Evolutionary conservation across 2,329 filamentous ascomycete genomes (phyloP), one percentile per base, ranked within the genome.

Genomic region (Botryotinia globosa): DNA sequence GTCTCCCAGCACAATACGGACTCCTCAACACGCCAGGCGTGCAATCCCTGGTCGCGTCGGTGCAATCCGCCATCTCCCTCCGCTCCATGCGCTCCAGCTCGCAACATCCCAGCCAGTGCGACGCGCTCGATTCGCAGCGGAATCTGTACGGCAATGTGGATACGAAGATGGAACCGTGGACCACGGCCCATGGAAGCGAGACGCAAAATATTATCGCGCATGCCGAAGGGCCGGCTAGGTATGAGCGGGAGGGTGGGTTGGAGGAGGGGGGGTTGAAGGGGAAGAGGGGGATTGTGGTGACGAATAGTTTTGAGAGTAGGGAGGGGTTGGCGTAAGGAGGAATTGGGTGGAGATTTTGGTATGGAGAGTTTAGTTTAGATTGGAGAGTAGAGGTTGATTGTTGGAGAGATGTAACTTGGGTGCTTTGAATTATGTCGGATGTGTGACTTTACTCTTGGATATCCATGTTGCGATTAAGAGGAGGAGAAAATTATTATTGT

Each of bases 1-100:
- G 62, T 67, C 69, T 72, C 16, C 69, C 62, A 14, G 62, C 62
- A 1, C 69, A 72, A 72, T 72, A 72, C 48, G 62, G 62, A 5
- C 62, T 72, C 29, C 48, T 72, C n/a, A 72, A 48, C 5, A 67
- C 48, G 1, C 8, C 44, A 1, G 51, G 62, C 22, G 45, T 67
- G 1, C 62, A 72, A 59, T 72, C 69, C 5, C 20, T 72, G 3
- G 64, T 72, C 51, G 69, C 62, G 1, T 67, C 62, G 8, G 48
- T 72, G 0, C 61, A 56, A 58, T 67, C 69, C 5, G 69, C 62
- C 9, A 72, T 72, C 32, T 72, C 69, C 0, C 44, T 67, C 0
- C 69, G 62, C 3, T 67, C 62, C 7, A 45, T 58, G 16, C n/a
- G 62, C 6, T 42, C 25, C 12, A 34, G 29, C 12, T 54, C 25